Evolutionary conservation across 2,329 filamentous ascomycete species (phyloP), one percentile per base, ranked within the genome.

Genomic region (Neoascochyta sp.): DNA sequence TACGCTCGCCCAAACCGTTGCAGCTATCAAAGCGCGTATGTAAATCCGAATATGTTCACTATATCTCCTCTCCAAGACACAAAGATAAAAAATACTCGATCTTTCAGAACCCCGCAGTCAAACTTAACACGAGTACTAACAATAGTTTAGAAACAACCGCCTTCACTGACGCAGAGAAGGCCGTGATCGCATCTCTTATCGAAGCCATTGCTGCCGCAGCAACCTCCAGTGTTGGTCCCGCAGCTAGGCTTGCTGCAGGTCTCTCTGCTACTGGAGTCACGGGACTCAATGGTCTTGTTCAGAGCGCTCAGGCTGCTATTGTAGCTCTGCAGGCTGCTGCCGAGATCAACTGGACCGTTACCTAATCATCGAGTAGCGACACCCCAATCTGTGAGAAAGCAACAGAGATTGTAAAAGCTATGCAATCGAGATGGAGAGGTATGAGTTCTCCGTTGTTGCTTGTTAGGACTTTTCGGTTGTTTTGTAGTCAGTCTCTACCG

Each of bases 341-440:
- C 3, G 24, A 23, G 11, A 27, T 27, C 19, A 12, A 33, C 24
- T 33, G 30, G 30, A 22, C n/a, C n/a, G n/a, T n/a, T n/a, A n/a
- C n/a, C n/a, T n/a, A n/a, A n/a, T n/a, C n/a, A n/a, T n/a, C n/a
- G n/a, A n/a, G n/a, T n/a, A n/a, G n/a, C n/a, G n/a, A n/a, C n/a
- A n/a, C n/a, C n/a, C n/a, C n/a, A n/a, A n/a, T n/a, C n/a, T n/a
- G n/a, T n/a, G n/a, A n/a, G n/a, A n/a, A n/a, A n/a, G n/a, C n/a
- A n/a, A n/a, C n/a, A n/a, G n/a, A n/a, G n/a, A n/a, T n/a, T n/a
- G n/a, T n/a, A n/a, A n/a, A n/a, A n/a, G n/a, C n/a, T n/a, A n/a
- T n/a, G n/a, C n/a, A n/a, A n/a, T n/a, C n/a, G n/a, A n/a, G n/a
- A n/a, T n/a, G n/a, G n/a, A n/a, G n/a, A n/a, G n/a, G n/a, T n/a